Evolutionary conservation across 176 grass and related monocot genomes (phyloP).

Genomic region (Cenchrus fungigraminus): DNA sequence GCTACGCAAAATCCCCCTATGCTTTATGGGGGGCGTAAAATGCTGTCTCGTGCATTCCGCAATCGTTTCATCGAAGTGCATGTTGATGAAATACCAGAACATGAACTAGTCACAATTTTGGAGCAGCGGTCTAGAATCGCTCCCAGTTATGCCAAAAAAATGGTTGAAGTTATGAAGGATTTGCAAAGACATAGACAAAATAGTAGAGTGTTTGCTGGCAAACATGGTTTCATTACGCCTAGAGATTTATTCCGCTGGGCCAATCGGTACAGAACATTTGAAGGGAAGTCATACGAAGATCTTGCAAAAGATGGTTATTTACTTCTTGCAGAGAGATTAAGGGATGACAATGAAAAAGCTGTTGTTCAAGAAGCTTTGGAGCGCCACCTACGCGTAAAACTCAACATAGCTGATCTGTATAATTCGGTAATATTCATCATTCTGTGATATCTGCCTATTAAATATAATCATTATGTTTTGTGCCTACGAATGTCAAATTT

Average conservation of each 20-base stretch:
- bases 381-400: conserved; percentile 58
- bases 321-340: conserved; percentile 93
- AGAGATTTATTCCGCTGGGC: conserved; percentile 97
- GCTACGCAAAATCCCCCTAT: conserved; percentile 94
- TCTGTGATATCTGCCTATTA: conserved; percentile 3
- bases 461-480: background rate
- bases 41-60: conserved; percentile 92
- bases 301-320: conserved; percentile 95
- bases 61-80: conserved; percentile 96
- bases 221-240: conserved; percentile 97
- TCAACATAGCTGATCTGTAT: conserved; percentile 68
- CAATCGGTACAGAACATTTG: conserved; percentile 72
- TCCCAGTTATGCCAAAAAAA: conserved; percentile 72
- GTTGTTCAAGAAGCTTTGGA: conserved; percentile 82
- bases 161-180: conserved; percentile 96
- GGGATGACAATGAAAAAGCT: conserved; percentile 84
- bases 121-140: conserved; percentile 65
- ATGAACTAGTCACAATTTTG: conserved; percentile 75
- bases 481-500: background rate
- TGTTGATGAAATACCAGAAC: conserved; percentile 96
- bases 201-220: conserved; percentile 95
- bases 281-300: conserved; percentile 78
- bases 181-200: conserved; percentile 82
- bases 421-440: conserved; percentile 52
- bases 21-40: conserved; percentile 90